Conservation (phyloP, 139 green algal genomes). For the Bryopsis sp. region DNA sequence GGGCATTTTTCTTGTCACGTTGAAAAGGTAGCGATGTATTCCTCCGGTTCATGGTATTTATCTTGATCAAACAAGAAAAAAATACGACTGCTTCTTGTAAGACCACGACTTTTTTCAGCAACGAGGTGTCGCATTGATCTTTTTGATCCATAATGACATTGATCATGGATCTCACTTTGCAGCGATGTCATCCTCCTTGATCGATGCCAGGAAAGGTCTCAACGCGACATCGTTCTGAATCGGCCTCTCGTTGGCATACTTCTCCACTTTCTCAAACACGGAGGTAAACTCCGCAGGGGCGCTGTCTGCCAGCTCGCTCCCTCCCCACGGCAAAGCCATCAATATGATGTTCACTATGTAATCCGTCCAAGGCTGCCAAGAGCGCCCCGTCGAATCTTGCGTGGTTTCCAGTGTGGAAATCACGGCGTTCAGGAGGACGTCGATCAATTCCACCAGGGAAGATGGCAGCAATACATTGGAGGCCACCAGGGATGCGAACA, state of each 20-base stretch:
- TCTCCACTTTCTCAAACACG: slow-evolving; percentile 26
- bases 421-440: slow-evolving; percentile 36
- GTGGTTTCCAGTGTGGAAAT: slow-evolving; percentile 10
- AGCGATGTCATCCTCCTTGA: slow-evolving; percentile 27
- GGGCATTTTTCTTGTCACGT: no score
- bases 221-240: slow-evolving; percentile 16
- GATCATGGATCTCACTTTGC: slow-evolving; percentile 23
- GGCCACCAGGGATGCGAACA: slow-evolving; percentile 44
- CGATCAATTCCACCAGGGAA: slow-evolving; percentile 35
- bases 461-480: slow-evolving; percentile 39
- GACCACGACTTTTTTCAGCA: no score
- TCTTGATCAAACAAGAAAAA: no score
- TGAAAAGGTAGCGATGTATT: no score
- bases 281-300: slow-evolving; percentile 24
- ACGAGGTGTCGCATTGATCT: no score
- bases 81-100: no score
- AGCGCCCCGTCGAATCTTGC: slow-evolving; percentile 25
- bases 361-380: slow-evolving; percentile 71
- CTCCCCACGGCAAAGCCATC: slow-evolving; percentile 58
- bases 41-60: no score
- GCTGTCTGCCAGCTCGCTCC: slow-evolving; percentile 40
- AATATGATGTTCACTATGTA: slow-evolving; percentile 51
- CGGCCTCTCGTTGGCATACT: slow-evolving; percentile 51
- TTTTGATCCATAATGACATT: no score
- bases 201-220: slow-evolving; percentile 16